These are phyloP conservation scores for Aspergillus bertholletiae DNA, from an alignment of 495 filamentous ascomycete species.

Conservation along the genomic window DNA sequence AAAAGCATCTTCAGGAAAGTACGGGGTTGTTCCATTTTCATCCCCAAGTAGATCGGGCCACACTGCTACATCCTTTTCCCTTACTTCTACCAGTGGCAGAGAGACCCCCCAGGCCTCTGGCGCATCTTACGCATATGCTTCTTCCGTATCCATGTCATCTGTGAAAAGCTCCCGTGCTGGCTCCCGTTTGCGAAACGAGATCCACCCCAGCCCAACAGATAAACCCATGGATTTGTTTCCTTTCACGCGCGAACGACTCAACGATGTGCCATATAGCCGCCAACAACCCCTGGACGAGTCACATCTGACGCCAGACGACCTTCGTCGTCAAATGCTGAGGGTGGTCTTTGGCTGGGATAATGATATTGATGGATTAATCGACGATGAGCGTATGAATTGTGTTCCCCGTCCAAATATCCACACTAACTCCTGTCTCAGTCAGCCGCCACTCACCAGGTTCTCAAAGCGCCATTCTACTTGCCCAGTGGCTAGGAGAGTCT, in stretches of 20 bases:
- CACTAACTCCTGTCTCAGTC: slow-evolving; percentile 38
- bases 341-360: slow-evolving; percentile 94
- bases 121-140: slow-evolving; percentile 37
- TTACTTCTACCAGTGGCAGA: slow-evolving; percentile 31
- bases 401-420: neutral
- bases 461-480: slow-evolving; percentile 70
- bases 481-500: slow-evolving; percentile 90
- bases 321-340: slow-evolving; percentile 87
- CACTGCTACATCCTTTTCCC: slow-evolving; percentile 45
- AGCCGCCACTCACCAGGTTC: slow-evolving; percentile 68
- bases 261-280: slow-evolving; percentile 73
- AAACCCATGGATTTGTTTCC: slow-evolving; percentile 61
- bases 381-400: slow-evolving; percentile 66
- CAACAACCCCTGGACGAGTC: slow-evolving; percentile 58
- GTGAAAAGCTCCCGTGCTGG: slow-evolving; percentile 59
- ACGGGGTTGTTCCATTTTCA: slow-evolving; percentile 32
- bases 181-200: slow-evolving; percentile 78
- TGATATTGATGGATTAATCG: slow-evolving; percentile 77
- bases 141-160: slow-evolving; percentile 63
- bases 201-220: slow-evolving; percentile 61
- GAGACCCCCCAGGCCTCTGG: slow-evolving; percentile 37
- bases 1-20: slow-evolving; percentile 44
- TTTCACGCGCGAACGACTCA: slow-evolving; percentile 68
- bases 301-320: slow-evolving; percentile 73
- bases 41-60: slow-evolving; percentile 40